Evolutionary conservation across 2,329 filamentous ascomycete genomes (phyloP), one percentile per base, ranked within the genome.

Genomic region (Achaetomium macrosporum): DNA sequence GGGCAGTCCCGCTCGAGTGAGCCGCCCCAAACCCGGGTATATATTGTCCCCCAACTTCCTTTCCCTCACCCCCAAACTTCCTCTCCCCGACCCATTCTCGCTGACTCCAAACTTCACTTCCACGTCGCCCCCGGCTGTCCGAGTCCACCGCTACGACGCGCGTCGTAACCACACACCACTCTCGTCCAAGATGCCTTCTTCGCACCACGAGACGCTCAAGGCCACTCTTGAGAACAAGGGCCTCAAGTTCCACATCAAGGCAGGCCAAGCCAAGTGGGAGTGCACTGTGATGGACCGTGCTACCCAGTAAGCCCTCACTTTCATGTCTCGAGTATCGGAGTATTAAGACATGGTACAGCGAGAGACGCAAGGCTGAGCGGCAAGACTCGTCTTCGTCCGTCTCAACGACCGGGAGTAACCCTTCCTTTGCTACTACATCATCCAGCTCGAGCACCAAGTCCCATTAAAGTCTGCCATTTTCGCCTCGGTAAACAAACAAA

Each of bases 231-330:
- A 73, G 56, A 68, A 65, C 61, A 65, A 60, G 54, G 71, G 67
- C 54, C 68, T 77, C 68, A 69, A 69, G 64, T 77, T 77, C 67
- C 63, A 72, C 43, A 71, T 77, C 66, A 71, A 69, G 66, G 67
- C 74, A 39, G 73, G 73, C 55, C 66, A 54, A 43, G 59, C 60
- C 56, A 67, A 65, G 61, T 69, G 68, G 60, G 57, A 65, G 44
- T 76, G 73, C 64, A 70, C 69, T 17, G 63, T 76, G 5, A 69
- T 75, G 56, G 73, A 77, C 64, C 72, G 74, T 51, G 53, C 61
- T 56, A 50, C 64, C 12, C 74, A 76, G 75, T 77, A 71, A 56
- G 73, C 42, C 30, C 35, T 31, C 33, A 25, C 36, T 15, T 3
- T 19, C 19, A 12, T 13, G 4, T 35, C 42, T 15, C 31, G 7